These are phyloP conservation scores for Hypoxylon perforatum DNA, from an alignment of 495 filamentous ascomycete species.

Conservation along the genomic window DNA sequence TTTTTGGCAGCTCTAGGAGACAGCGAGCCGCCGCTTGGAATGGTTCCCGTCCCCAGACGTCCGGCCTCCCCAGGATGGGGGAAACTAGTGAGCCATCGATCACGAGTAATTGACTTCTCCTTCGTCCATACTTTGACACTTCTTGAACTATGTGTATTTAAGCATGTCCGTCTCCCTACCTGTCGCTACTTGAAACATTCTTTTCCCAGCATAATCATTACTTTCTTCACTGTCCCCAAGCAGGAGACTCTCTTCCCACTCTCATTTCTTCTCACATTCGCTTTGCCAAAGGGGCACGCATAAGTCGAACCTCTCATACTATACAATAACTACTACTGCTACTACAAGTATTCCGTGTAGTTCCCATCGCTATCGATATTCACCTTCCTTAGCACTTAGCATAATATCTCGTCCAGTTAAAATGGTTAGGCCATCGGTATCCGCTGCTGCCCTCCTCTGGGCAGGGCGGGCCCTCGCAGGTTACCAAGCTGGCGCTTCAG, in stretches of 20 bases:
- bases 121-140: not conserved
- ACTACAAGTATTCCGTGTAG: too few relatives aligned
- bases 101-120: conserved; percentile 6
- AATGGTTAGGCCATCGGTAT: conserved; percentile 11
- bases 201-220: not conserved
- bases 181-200: too few relatives aligned
- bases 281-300: not conserved
- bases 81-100: conserved; percentile 2
- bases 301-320: not conserved
- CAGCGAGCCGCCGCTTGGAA: conserved; percentile 27
- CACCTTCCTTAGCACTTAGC: not conserved
- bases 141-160: conserved; percentile 27
- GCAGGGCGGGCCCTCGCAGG: conserved; percentile 47
- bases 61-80: not conserved
- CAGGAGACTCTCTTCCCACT: conserved; percentile 4
- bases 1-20: not conserved
- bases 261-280: not conserved
- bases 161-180: not conserved
- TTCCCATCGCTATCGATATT: not conserved
- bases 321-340: not conserved
- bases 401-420: not conserved
- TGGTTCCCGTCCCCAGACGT: conserved; percentile 10
- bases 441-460: conserved; percentile 17
- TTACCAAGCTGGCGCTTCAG: conserved; percentile 59
- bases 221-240: not conserved